These are phyloP conservation scores for Coriolopsis trogii DNA, from an alignment of 1,284 basidiomycete genomes.

Conservation along the genomic window DNA sequence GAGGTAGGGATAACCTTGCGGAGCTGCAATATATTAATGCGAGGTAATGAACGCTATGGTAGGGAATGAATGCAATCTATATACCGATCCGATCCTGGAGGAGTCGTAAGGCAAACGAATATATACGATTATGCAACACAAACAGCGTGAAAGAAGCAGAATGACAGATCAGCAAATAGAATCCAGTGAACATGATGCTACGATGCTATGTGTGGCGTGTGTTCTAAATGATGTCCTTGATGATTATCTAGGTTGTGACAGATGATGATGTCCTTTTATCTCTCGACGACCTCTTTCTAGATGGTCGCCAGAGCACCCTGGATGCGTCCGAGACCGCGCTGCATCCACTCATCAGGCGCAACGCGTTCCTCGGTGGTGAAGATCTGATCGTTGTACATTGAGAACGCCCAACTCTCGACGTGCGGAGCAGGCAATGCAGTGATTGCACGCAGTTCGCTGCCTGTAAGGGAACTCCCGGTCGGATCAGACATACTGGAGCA, in stretches of 20 bases:
- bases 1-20: background rate
- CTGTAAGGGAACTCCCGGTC: slow-evolving; percentile 28
- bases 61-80: background rate
- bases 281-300: background rate
- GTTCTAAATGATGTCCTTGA: background rate
- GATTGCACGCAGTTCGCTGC: slow-evolving; percentile 59
- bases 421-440: slow-evolving; percentile 59
- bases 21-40: background rate
- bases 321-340: slow-evolving; percentile 48
- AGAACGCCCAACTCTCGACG: slow-evolving; percentile 60
- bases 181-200: too few relatives aligned
- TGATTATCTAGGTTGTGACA: background rate
- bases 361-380: slow-evolving; percentile 52
- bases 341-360: slow-evolving; percentile 57
- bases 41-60: background rate
- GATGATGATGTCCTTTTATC: background rate
- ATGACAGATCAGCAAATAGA: background rate
- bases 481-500: too few relatives aligned
- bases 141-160: background rate
- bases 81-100: background rate
- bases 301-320: slow-evolving; percentile 36
- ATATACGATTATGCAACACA: background rate
- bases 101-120: background rate
- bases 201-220: too few relatives aligned
- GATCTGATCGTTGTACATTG: slow-evolving; percentile 57